Conservation (phyloP, 495 filamentous ascomycete genomes). For the Copromyces sp. region DNA sequence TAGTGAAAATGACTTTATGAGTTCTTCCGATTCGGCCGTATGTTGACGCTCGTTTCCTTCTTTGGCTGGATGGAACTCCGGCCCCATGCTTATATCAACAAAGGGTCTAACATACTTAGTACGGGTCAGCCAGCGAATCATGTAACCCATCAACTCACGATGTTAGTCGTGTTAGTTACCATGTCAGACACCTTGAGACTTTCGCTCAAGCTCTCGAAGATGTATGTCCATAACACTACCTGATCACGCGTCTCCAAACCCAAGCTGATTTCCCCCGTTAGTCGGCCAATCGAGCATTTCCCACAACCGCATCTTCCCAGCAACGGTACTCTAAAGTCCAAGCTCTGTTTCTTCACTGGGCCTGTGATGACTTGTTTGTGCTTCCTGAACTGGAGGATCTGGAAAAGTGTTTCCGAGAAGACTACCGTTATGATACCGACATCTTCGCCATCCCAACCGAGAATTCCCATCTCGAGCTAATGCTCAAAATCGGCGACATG, state of each 20-base stretch:
- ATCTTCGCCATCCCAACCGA: slow-evolving; percentile 41
- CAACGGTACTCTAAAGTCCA: slow-evolving; percentile 43
- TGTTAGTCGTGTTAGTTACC: slow-evolving; percentile 41
- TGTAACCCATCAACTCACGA: slow-evolving; percentile 39
- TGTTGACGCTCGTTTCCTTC: slow-evolving; percentile 9
- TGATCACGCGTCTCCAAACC: background rate
- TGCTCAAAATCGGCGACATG: slow-evolving; percentile 38
- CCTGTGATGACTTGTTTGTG: slow-evolving; percentile 43
- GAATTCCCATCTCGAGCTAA: slow-evolving; percentile 39
- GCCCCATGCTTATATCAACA: background rate
- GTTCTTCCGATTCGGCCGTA: slow-evolving; percentile 39
- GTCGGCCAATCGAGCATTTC: slow-evolving; percentile 42
- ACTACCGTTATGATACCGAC: slow-evolving; percentile 39
- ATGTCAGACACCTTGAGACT: slow-evolving; percentile 38
- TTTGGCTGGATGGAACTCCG: background rate
- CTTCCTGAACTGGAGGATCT: slow-evolving; percentile 41
- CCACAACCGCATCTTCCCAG: slow-evolving; percentile 30
- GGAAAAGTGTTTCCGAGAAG: slow-evolving; percentile 36
- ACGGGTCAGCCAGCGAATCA: slow-evolving; percentile 33
- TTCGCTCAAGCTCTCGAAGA: slow-evolving; percentile 40
- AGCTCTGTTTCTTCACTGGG: slow-evolving; percentile 44
- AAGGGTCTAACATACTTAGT: slow-evolving; percentile 21
- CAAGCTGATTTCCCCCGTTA: slow-evolving; percentile 10
- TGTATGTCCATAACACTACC: slow-evolving; percentile 21
- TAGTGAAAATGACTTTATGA: slow-evolving; percentile 30